Conservation (phyloP, 2,329 filamentous ascomycete species). For the Drechmeria coniospora region DNA sequence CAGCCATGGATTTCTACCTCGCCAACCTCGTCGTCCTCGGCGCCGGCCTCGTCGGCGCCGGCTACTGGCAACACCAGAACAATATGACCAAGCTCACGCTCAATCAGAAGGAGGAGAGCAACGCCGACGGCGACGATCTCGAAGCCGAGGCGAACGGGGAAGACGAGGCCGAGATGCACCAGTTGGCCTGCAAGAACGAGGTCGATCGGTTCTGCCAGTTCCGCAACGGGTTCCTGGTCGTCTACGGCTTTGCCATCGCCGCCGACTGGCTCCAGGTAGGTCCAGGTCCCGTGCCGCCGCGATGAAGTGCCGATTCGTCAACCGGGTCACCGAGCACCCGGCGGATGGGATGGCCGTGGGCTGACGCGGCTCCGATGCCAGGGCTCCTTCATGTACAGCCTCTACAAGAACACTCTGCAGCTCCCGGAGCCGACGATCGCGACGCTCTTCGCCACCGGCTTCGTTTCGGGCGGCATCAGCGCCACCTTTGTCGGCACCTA, state of each 20-base stretch:
- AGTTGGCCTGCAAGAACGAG: background rate
- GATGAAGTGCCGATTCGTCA: too few relatives aligned
- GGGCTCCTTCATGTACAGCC: slow-evolving; percentile 32
- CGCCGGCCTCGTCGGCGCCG: background rate
- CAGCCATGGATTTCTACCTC: background rate
- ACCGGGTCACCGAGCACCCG: too few relatives aligned
- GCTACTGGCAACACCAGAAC: too few relatives aligned
- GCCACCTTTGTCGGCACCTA: slow-evolving; percentile 23
- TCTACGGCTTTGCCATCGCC: slow-evolving; percentile 13
- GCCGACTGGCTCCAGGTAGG: slow-evolving; percentile 17
- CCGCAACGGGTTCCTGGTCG: slow-evolving; percentile 3
- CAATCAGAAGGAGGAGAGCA: background rate
- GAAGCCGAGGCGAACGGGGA: background rate
- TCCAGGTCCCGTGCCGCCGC: too few relatives aligned
- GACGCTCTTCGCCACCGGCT: slow-evolving; percentile 28
- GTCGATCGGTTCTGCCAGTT: background rate
- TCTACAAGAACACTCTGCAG: slow-evolving; percentile 33
- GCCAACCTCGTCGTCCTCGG: background rate
- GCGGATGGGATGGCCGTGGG: background rate
- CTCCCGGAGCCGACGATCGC: slow-evolving; percentile 27
- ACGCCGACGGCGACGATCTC: background rate
- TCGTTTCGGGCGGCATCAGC: slow-evolving; percentile 30
- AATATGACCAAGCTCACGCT: too few relatives aligned
- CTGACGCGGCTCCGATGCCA: slow-evolving; percentile 4
- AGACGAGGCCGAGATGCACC: background rate